Conservation (phyloP, 1,139 yeast genomes). For the Lodderomyces orthopsilosis region DNA sequence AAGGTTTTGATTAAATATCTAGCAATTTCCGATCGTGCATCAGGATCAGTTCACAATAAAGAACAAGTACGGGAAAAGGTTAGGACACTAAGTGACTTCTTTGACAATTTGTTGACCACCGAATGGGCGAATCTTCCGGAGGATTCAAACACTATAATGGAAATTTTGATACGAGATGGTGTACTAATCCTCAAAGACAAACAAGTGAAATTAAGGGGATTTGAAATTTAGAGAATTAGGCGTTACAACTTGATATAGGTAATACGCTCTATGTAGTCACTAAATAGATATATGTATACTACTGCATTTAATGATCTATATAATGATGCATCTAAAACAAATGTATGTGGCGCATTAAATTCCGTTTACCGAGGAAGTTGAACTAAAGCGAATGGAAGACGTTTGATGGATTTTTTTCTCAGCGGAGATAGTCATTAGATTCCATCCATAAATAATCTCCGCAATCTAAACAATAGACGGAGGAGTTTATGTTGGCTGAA, state of each 20-base stretch:
- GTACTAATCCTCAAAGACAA: neutral
- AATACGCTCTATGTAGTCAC: no score
- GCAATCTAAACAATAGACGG: conserved; percentile 16
- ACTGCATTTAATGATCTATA: no score
- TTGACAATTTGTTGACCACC: conserved; percentile 9
- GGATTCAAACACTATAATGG: neutral
- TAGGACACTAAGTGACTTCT: conserved; percentile 8
- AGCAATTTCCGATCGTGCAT: conserved; percentile 23
- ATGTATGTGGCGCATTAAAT: no score
- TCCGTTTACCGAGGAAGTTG: no score
- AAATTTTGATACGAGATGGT: neutral
- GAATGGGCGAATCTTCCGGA: conserved; percentile 9
- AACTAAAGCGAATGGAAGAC: no score
- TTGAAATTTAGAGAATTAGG: no score
- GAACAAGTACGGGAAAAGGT: conserved; percentile 18
- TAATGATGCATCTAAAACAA: no score
- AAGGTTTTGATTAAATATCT: conserved; percentile 23
- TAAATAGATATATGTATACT: no score
- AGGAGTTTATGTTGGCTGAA: conserved; percentile 11
- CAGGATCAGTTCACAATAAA: conserved; percentile 18
- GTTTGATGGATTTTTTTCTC: neutral
- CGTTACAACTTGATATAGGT: no score
- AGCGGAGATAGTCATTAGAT: neutral
- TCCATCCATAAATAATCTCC: neutral
- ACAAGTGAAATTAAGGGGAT: neutral